Base-by-base conservation (phyloP, 768 basidiomycete genomes). In the Mycena crocata region DNA sequence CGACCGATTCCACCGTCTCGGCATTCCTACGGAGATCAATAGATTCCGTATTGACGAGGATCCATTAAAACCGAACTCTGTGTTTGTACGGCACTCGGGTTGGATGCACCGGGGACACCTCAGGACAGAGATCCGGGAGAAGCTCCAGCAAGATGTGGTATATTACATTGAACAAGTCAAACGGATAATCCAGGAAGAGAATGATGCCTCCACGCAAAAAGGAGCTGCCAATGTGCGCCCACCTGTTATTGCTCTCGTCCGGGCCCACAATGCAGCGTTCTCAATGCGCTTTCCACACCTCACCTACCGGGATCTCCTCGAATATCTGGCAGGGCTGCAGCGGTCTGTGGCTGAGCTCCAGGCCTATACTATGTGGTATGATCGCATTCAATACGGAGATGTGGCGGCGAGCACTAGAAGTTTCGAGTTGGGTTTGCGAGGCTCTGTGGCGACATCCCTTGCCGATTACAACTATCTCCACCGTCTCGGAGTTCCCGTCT, bases 361-460 rank as follows among this genome's bases (percentile, higher is more conserved):
- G 28, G 60, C 60, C 4, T 62, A 62, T n/a, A 23, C 17, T 14
- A 17, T 62, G 42, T 62, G 50, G 60, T n/a, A 54, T 21, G 60
- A 62, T 28, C 60, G 42, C 6, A 52, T 62, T 1, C 40, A 52
- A 2, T 62, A 52, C 15, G 51, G 8, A 2, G 40, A 44, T 2
- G 0, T 62, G 15, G 31, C 50, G 2, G 5, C 50, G 19, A 45
- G 14, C 15, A 28, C 3, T 19, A n/a, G 30, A 3, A 45, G 24
- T 6, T 52, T 24, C 12, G 60, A 54, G 19, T 19, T 28, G 0
- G 60, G 60, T 1, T 42, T 62, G 2, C 60, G 50, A 1, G 60
- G 60, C 2, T 51, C 50, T 2, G 35, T 62, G 19, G 50, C 51
- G 1, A 1, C 2, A 4, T 5, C 39, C 0, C 31, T 2, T 1